Evolutionary conservation across 805 yeast species (phyloP), one percentile per base, ranked within the genome.

Genomic region (Kuraishia capsulata): DNA sequence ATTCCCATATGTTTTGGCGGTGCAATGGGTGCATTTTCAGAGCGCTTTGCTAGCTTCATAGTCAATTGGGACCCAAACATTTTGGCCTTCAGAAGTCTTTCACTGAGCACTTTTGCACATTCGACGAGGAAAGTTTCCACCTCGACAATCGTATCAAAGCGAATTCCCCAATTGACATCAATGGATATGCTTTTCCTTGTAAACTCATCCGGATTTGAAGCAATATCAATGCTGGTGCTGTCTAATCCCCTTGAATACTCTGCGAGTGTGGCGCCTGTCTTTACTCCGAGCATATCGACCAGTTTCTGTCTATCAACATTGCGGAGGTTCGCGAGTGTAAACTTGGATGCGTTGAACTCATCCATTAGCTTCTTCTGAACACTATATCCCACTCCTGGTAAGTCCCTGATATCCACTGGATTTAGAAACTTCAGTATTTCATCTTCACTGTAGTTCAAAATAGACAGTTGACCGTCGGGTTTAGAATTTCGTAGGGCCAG

Each of bases 131-230:
- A 92, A 4, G 39, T 46, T 44, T 81, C 89, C 19, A 81, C 73
- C 51, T 90, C 86, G 0, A 57, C 54, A 23, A 71, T 63, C 1
- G 62, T 62, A 24, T 76, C 71, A 45, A 89, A 82, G 35, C 97
- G 54, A 1, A 90, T 83, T 0, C 96, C 97, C 81, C 87, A 90
- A 44, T 87, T 85, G 20, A 90, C 81, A 52, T 90, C 97, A 3
- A 88, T 82, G 0, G 95, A 86, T 0, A 90, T 71, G 1, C 92
- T 74, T 48, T 86, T 87, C 20, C 95, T 65, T 10, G 73, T 67
- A 16, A 77, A 65, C 38, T 61, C 75, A 13, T 64, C 59, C 8
- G 77, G 74, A 24, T 66, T 64, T 6, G 54, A 43, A 23, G 75
- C 54, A n/a, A 80, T 62, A 29, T 72, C 76, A 37, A 80, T 71